These are phyloP conservation scores for Pilaira anomala DNA, from an alignment of 192 early-diverging fungal species.

Conservation along the genomic window DNA sequence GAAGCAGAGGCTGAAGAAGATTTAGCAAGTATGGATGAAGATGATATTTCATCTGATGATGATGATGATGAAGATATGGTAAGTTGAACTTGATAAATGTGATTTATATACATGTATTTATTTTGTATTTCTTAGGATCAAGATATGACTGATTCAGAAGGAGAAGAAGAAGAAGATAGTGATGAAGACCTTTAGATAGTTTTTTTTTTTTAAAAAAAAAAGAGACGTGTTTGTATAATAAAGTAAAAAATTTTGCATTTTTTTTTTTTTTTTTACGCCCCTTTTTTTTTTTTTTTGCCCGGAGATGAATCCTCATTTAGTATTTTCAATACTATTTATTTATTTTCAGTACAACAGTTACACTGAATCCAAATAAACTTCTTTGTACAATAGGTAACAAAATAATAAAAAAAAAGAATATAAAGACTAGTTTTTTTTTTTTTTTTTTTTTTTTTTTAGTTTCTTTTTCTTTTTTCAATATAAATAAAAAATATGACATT, in stretches of 20 bases:
- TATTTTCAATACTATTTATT: too few relatives aligned
- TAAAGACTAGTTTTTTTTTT: not conserved
- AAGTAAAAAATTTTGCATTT: too few relatives aligned
- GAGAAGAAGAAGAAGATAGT: not conserved
- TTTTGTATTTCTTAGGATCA: slow-evolving; percentile 2
- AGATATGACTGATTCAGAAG: not conserved
- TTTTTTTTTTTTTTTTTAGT: not conserved
- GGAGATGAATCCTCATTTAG: too few relatives aligned
- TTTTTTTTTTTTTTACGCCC: too few relatives aligned
- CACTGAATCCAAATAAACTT: too few relatives aligned
- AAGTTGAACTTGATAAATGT: not conserved
- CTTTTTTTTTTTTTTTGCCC: too few relatives aligned
- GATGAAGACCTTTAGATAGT: too few relatives aligned
- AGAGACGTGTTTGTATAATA: too few relatives aligned
- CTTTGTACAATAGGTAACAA: too few relatives aligned
- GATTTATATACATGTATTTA: not conserved
- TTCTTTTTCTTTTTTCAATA: not conserved
- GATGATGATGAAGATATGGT: slow-evolving; percentile 14
- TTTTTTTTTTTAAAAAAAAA: too few relatives aligned
- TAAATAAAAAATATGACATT: slow-evolving; percentile 8
- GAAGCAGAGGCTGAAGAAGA: slow-evolving; percentile 26
- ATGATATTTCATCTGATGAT: slow-evolving; percentile 9
- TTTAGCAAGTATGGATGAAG: slow-evolving; percentile 10
- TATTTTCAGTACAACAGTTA: too few relatives aligned
- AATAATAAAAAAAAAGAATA: too few relatives aligned